Percentiles rank a stretch among this genome's conserved stretches.
These are phyloP conservation scores for Rhizophagus prolifer DNA, from an alignment of 192 early-diverging fungal species.

Conservation along the genomic window DNA sequence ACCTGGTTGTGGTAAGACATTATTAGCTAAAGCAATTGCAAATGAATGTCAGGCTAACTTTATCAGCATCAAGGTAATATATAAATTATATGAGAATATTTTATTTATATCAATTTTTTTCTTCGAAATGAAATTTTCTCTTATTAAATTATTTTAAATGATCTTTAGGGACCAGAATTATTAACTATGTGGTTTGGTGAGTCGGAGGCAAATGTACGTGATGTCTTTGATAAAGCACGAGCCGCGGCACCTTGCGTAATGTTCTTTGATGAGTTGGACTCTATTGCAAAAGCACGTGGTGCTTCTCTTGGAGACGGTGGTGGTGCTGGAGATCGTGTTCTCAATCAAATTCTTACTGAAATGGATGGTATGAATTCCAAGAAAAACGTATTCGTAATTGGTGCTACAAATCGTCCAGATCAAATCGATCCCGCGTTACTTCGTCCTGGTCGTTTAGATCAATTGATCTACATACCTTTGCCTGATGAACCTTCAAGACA, in stretches of 20 bases:
- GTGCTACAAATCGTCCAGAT: slow-evolving; percentile 98
- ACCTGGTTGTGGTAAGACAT: slow-evolving; percentile 97
- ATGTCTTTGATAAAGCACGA: slow-evolving; percentile 99
- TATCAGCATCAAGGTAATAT: slow-evolving; percentile 88
- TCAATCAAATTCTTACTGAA: slow-evolving; percentile 99
- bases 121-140: neutral
- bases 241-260: slow-evolving; percentile 98
- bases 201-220: slow-evolving; percentile 98
- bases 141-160: neutral
- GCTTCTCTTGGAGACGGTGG: slow-evolving; percentile 61
- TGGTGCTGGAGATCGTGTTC: slow-evolving; percentile 95
- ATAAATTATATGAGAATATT: neutral
- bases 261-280: slow-evolving; percentile 99
- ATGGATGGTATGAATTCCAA: slow-evolving; percentile 99
- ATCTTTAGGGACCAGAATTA: slow-evolving; percentile 84
- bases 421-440: slow-evolving; percentile 97
- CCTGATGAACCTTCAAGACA: slow-evolving; percentile 88
- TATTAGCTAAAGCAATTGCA: slow-evolving; percentile 98
- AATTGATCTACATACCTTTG: slow-evolving; percentile 96
- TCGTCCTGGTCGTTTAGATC: slow-evolving; percentile 98
- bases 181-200: slow-evolving; percentile 99
- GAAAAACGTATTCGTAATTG: slow-evolving; percentile 99
- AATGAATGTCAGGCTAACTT: slow-evolving; percentile 99
- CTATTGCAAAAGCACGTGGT: slow-evolving; percentile 95
- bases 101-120: neutral